A percentile compares a stretch with the other conserved stretches of the same genome.
phyloP scores from a whole-genome alignment of 306 rosid genomes.

The Calophaca sinica region DNA sequence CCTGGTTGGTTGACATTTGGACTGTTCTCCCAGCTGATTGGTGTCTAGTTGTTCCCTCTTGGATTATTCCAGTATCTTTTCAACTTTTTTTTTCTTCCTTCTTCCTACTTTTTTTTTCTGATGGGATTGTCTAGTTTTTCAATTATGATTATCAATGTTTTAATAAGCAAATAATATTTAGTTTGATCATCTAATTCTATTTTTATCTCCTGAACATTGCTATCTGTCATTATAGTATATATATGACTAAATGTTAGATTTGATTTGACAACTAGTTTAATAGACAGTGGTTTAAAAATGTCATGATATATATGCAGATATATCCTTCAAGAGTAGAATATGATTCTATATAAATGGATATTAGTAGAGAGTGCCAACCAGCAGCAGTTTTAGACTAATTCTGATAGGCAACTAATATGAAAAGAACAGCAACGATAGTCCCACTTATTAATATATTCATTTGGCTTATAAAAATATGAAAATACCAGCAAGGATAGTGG shows the following conservation, averaged over 20 bases:
- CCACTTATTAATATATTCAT: not conserved
- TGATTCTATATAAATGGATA: constrained; percentile 44
- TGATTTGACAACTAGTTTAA: constrained; percentile 42
- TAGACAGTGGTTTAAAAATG: constrained; percentile 15
- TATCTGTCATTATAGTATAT: not conserved
- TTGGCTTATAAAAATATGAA: not conserved
- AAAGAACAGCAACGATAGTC: not conserved
- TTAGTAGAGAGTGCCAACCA: constrained; percentile 30
- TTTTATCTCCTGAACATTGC: constrained; percentile 11
- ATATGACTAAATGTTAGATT: constrained; percentile 13
- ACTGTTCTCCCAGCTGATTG: constrained; percentile 44
- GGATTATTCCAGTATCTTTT: constrained; percentile 48
- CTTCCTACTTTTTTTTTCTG: not conserved
- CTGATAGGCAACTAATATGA: constrained; percentile 13
- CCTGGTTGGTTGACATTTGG: constrained; percentile 51
- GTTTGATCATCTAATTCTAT: constrained; percentile 43
- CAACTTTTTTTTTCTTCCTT: constrained; percentile 15
- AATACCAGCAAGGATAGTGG: not conserved
- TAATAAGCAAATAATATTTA: constrained; percentile 2
- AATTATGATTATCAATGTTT: constrained; percentile 31
- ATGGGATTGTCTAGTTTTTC: constrained; percentile 41
- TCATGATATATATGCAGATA: constrained; percentile 31
- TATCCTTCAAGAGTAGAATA: constrained; percentile 38
- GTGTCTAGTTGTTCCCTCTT: constrained; percentile 41
- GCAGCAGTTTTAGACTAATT: constrained; percentile 11